Evolutionary conservation across 2,329 filamentous ascomycete species (phyloP).

Genomic region (Trichoderma hamatum): DNA sequence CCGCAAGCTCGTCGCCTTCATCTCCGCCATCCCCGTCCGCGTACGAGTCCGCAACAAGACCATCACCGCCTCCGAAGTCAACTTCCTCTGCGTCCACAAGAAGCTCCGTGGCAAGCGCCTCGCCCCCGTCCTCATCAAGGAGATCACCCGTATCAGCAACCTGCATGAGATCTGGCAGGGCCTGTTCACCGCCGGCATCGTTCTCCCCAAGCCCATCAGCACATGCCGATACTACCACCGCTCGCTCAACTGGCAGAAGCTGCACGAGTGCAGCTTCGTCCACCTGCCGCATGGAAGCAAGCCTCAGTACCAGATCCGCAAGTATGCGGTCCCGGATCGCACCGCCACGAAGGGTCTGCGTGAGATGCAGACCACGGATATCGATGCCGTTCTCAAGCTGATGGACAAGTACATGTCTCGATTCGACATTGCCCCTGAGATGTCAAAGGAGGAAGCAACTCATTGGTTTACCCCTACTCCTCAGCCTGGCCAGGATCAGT

Average conservation of each 20-base stretch:
- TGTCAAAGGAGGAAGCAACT: slow-evolving; percentile 75
- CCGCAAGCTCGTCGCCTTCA: slow-evolving; percentile 89
- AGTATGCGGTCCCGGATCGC: slow-evolving; percentile 77
- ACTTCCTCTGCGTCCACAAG: slow-evolving; percentile 98
- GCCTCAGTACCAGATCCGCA: slow-evolving; percentile 80
- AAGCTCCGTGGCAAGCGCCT: slow-evolving; percentile 93
- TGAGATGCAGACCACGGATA: slow-evolving; percentile 76
- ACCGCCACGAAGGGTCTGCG: slow-evolving; percentile 77
- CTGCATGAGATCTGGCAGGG: slow-evolving; percentile 87
- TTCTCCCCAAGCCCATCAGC: slow-evolving; percentile 88
- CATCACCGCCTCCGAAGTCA: slow-evolving; percentile 86
- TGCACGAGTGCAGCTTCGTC: slow-evolving; percentile 93
- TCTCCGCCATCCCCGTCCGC: slow-evolving; percentile 86
- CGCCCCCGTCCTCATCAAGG: slow-evolving; percentile 93
- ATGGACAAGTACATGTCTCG: slow-evolving; percentile 76
- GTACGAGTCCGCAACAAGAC: slow-evolving; percentile 77
- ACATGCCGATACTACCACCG: slow-evolving; percentile 96
- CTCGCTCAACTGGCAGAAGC: slow-evolving; percentile 91
- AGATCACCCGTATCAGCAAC: slow-evolving; percentile 92
- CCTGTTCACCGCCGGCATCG: slow-evolving; percentile 90
- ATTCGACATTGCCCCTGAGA: slow-evolving; percentile 83
- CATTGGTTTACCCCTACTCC: slow-evolving; percentile 83
- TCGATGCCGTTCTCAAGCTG: slow-evolving; percentile 73
- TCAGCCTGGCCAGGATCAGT: slow-evolving; percentile 66
- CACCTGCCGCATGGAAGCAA: slow-evolving; percentile 83